phyloP scores from a whole-genome alignment of 2,329 filamentous ascomycete genomes.

The Trichoderma harzianum region DNA sequence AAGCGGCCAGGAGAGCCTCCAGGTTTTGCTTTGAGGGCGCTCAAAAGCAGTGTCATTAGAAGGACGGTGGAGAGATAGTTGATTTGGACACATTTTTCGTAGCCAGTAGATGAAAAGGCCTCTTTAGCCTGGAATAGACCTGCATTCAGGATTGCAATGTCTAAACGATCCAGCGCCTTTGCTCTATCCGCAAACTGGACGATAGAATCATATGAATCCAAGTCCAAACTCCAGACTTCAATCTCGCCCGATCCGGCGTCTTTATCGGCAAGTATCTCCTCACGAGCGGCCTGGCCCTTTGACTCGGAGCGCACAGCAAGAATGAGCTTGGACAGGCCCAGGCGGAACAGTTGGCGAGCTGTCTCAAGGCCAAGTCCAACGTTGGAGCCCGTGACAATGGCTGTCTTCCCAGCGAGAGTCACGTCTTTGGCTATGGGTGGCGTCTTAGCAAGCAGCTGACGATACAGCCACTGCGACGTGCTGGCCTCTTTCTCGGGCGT shows the following conservation, averaged over 20 bases:
- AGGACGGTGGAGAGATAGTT: conserved; percentile 7
- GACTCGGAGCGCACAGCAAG: neutral
- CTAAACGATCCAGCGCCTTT: neutral
- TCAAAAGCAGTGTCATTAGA: neutral
- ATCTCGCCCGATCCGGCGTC: neutral
- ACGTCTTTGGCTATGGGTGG: neutral
- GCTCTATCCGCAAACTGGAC: neutral
- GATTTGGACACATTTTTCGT: neutral
- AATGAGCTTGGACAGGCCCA: neutral
- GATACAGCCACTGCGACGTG: neutral
- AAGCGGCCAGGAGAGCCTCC: neutral
- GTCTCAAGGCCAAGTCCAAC: neutral
- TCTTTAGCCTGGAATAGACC: neutral
- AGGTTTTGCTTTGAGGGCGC: neutral
- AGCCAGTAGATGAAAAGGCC: neutral
- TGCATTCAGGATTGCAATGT: conserved; percentile 5
- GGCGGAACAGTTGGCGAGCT: neutral
- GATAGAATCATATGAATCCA: conserved; percentile 1
- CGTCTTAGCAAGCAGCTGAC: neutral
- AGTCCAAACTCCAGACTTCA: neutral
- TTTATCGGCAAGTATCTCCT: neutral
- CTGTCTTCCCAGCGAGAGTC: neutral
- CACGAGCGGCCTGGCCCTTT: neutral
- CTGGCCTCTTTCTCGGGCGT: conserved; percentile 1
- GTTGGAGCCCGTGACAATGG: neutral